Conservation (phyloP, 2,329 filamentous ascomycete species). For the Verticillium nonalfalfae region DNA sequence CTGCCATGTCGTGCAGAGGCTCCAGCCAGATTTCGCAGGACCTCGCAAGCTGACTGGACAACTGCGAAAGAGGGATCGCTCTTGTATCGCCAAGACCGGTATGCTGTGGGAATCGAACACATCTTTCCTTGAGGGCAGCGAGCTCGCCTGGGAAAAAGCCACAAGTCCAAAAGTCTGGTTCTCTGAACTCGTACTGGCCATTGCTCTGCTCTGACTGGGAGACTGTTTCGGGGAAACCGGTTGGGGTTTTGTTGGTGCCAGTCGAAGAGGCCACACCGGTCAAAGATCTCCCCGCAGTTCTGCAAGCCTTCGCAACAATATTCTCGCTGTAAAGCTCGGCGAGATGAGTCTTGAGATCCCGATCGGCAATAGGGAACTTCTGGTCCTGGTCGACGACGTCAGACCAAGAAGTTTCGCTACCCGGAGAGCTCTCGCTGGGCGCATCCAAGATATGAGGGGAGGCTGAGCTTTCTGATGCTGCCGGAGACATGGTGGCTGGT, state of each 20-base stretch:
- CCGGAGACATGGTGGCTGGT: not conserved
- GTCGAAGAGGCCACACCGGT: not conserved
- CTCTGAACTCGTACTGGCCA: slow-evolving; percentile 1
- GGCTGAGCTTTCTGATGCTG: not conserved
- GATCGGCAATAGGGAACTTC: not conserved
- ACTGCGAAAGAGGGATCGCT: slow-evolving; percentile 11
- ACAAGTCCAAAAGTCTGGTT: slow-evolving; percentile 9
- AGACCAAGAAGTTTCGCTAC: not conserved
- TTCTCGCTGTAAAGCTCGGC: slow-evolving; percentile 4
- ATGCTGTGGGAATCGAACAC: slow-evolving; percentile 23
- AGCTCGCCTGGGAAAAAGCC: slow-evolving; percentile 29
- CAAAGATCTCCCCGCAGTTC: slow-evolving; percentile 4
- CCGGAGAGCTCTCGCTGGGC: not conserved
- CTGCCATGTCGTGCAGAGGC: slow-evolving; percentile 27
- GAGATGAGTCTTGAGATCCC: not conserved
- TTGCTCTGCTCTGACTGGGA: slow-evolving; percentile 2
- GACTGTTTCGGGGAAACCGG: slow-evolving; percentile 21
- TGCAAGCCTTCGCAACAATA: slow-evolving; percentile 7
- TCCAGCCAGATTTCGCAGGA: slow-evolving; percentile 22
- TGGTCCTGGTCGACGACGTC: not conserved
- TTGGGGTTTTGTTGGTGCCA: slow-evolving; percentile 1
- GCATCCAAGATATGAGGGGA: not conserved
- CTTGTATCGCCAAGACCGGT: slow-evolving; percentile 23
- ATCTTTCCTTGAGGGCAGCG: slow-evolving; percentile 26
- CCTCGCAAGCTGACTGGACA: slow-evolving; percentile 4